Conservation (phyloP, 2,329 filamentous ascomycete genomes). For the Apiospora pterosperma region DNA sequence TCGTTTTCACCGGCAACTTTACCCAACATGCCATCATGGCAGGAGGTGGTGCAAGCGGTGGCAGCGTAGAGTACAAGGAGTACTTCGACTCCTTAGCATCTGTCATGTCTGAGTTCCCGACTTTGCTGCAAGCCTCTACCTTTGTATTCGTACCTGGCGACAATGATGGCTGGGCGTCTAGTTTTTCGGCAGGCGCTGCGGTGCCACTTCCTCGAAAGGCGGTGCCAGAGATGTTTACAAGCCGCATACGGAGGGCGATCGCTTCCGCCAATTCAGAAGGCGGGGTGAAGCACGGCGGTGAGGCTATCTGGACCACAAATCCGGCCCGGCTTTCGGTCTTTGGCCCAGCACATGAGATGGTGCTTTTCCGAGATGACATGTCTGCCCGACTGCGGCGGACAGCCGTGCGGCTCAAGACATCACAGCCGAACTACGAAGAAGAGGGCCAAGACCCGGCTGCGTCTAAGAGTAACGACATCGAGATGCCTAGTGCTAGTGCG, state of each 20-base stretch:
- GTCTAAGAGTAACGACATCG: slow-evolving; percentile 14
- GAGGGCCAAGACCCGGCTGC: slow-evolving; percentile 28
- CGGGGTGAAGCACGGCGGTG: slow-evolving; percentile 55
- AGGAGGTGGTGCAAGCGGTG: slow-evolving; percentile 66
- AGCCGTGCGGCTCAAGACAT: slow-evolving; percentile 64
- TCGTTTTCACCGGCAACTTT: slow-evolving; percentile 87
- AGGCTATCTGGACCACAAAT: slow-evolving; percentile 86
- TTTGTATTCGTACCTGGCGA: slow-evolving; percentile 95
- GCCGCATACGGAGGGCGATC: slow-evolving; percentile 77
- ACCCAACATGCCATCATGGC: slow-evolving; percentile 62
- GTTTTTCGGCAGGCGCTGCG: slow-evolving; percentile 74
- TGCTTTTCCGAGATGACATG: slow-evolving; percentile 84
- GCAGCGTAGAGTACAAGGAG: slow-evolving; percentile 95
- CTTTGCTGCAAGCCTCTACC: slow-evolving; percentile 72
- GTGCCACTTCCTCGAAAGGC: slow-evolving; percentile 65
- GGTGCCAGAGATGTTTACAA: slow-evolving; percentile 88
- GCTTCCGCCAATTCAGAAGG: slow-evolving; percentile 71
- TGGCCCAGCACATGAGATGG: slow-evolving; percentile 82
- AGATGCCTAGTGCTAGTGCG: slow-evolving; percentile 30
- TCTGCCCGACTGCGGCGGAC: slow-evolving; percentile 74
- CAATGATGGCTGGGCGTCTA: slow-evolving; percentile 94
- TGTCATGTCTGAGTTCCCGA: slow-evolving; percentile 77
- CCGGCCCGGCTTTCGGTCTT: slow-evolving; percentile 81
- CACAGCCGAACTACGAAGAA: slow-evolving; percentile 12
- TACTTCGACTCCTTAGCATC: slow-evolving; percentile 86